phyloP scores from a whole-genome alignment of 2,329 filamentous ascomycete genomes.

The Aspergillus sp. region DNA sequence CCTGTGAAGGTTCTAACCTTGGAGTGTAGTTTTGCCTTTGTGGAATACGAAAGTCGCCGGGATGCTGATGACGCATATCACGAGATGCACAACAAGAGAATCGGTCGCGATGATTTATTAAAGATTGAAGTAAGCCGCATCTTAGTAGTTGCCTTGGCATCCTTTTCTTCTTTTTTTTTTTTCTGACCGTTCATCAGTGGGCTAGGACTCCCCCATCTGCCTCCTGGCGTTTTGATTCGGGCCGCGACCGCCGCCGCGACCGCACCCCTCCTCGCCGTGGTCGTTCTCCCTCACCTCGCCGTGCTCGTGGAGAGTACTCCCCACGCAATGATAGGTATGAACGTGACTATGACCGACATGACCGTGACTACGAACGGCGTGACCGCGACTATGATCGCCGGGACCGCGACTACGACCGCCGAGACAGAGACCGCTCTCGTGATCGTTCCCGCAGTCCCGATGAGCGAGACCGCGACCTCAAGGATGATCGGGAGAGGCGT shows the following conservation, averaged over 20 bases:
- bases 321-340: constrained; percentile 85
- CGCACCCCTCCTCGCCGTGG: constrained; percentile 79
- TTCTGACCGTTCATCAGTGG: constrained; percentile 68
- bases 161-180: background rate
- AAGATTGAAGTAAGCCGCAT: constrained; percentile 84
- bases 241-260: constrained; percentile 69
- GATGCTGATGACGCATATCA: constrained; percentile 99
- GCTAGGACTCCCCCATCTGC: constrained; percentile 96
- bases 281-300: constrained; percentile 62
- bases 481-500: constrained; percentile 44
- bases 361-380: constrained; percentile 73
- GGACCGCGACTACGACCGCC: constrained; percentile 47
- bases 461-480: constrained; percentile 57
- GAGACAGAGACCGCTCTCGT: constrained; percentile 63
- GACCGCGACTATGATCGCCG: constrained; percentile 72
- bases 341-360: constrained; percentile 70
- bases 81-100: constrained; percentile 99
- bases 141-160: background rate
- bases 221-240: constrained; percentile 97
- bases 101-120: constrained; percentile 90
- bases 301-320: constrained; percentile 71
- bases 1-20: constrained; percentile 27
- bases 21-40: constrained; percentile 81
- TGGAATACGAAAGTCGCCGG: constrained; percentile 97
- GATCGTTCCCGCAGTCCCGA: constrained; percentile 77